Conservation (phyloP, 2,329 filamentous ascomycete genomes). For the Monosporascus sp. region DNA sequence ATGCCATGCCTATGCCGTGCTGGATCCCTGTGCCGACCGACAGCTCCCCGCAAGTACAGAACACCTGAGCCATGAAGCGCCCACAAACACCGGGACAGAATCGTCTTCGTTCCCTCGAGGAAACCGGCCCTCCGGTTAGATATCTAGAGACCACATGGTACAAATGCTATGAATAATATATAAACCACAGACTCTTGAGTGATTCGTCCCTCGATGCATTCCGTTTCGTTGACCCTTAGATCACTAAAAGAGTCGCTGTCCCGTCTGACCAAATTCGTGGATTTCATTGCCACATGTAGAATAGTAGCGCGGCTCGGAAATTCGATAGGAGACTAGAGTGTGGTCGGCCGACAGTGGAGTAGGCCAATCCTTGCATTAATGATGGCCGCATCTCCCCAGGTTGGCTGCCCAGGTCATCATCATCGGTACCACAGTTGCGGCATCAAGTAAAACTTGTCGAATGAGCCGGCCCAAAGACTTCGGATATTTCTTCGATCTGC, state of each 20-base stretch:
- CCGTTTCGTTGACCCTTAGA: slow-evolving; percentile 14
- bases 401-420: neutral
- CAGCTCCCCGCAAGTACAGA: slow-evolving; percentile 14
- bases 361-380: neutral
- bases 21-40: slow-evolving; percentile 10
- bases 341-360: too few species aligned
- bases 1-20: slow-evolving; percentile 10
- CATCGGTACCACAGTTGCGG: neutral
- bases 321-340: neutral
- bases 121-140: neutral
- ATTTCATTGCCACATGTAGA: neutral
- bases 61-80: slow-evolving; percentile 18
- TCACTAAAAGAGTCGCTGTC: slow-evolving; percentile 11
- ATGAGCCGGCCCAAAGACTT: neutral
- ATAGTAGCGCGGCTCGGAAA: neutral
- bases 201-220: slow-evolving; percentile 6
- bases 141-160: slow-evolving; percentile 4
- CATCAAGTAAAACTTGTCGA: neutral
- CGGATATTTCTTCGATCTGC: neutral
- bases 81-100: slow-evolving; percentile 8
- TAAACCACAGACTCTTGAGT: slow-evolving; percentile 17
- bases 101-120: neutral
- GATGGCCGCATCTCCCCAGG: neutral
- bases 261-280: neutral
- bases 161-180: slow-evolving; percentile 20